Base-by-base conservation (phyloP, 768 basidiomycete genomes). In the Tremella fuciformis region DNA sequence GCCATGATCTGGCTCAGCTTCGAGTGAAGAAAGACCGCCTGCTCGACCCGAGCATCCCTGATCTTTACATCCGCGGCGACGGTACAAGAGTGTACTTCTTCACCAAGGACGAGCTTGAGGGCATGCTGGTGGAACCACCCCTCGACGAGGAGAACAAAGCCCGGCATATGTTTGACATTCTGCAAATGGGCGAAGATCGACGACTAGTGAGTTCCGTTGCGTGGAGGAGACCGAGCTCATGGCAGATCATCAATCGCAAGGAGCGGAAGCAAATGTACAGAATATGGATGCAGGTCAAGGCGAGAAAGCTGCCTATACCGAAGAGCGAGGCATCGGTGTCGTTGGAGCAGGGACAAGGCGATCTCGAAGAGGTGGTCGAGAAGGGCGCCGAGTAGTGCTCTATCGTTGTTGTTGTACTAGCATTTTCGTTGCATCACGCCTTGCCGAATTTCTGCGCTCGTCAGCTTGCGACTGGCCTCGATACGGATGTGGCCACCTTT, bases 81-180 rank as follows among this genome's bases (percentile, higher is more conserved):
- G 93, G 91, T 69, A 98, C 96, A 0, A 82, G 96, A 39, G 96
- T 99, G 0, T 98, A 97, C 77, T 99, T 98, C 76, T 99, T 99
- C 52, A 67, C 63, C 22, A 63, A 65, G 29, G 63, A 70, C 25
- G 73, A 71, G 37, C 37, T 66, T 21, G 58, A 51, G 25, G 48
- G 53, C 15, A 58, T 69, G 56, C 46, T 66, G 57, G 52, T 29
- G n/a, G 26, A 25, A 37, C 9, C 47, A 1, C 52, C 55, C 4
- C 47, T 50, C 25, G 52, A 52, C 3, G 62, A 49, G 18, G 54
- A 59, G 41, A 80, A 80, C 13, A 67, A 19, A 21, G n/a, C 81
- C 1, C 84, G 85, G 47, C 84, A 86, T 4, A 79, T 91, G 37
- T 93, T 97, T 76, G 72, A 80, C n/a, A 82, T 84, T n/a, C 84